phyloP scores from a whole-genome alignment of 73 alveolate species.

The Tetrahymena malaccensis region DNA sequence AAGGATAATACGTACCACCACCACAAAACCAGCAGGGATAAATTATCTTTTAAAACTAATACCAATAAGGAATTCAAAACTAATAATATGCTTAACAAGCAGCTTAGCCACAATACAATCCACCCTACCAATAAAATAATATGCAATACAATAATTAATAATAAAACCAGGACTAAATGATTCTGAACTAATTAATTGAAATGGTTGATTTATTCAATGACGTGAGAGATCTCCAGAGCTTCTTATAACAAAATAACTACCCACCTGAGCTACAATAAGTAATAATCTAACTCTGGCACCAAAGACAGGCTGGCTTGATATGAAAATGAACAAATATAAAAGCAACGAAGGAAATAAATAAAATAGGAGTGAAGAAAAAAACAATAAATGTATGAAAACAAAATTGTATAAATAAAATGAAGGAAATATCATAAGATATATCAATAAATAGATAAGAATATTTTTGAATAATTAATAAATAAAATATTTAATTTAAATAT shows the following conservation, averaged over 20 bases:
- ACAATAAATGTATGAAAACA: not conserved
- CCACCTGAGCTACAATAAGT: not conserved
- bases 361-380: not conserved
- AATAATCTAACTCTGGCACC: not conserved
- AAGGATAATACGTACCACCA: not conserved
- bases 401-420: no score
- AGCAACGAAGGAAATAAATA: no score
- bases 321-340: not conserved
- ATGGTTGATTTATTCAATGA: not conserved
- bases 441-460: not conserved
- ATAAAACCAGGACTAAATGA: not conserved
- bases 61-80: not conserved
- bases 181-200: not conserved
- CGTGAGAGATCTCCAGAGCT: not conserved
- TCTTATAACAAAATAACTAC: not conserved
- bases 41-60: not conserved
- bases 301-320: not conserved
- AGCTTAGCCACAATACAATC: not conserved
- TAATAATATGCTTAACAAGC: not conserved
- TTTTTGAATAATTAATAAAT: no score
- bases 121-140: not conserved
- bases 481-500: no score
- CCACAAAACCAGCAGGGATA: not conserved
- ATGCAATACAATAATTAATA: not conserved
- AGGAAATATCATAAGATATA: no score